phyloP scores from a whole-genome alignment of 495 filamentous ascomycete genomes.

The Penicillium daleae region DNA sequence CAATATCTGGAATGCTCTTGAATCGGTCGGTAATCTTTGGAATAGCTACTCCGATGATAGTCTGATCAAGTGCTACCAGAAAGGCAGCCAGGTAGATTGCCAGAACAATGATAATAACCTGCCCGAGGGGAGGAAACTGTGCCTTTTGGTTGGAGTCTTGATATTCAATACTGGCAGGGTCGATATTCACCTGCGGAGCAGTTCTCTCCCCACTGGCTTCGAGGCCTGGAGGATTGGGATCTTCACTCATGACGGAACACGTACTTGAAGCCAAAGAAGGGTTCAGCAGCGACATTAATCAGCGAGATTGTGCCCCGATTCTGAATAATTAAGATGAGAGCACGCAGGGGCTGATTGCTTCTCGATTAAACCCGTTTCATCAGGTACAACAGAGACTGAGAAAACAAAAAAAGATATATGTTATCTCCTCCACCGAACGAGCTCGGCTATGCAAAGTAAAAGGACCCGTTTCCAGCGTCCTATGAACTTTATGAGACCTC shows the following conservation, averaged over 20 bases:
- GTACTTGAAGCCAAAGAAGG: neutral
- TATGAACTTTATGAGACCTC: too few relatives aligned
- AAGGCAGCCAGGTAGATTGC: constrained; percentile 54
- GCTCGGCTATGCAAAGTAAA: neutral
- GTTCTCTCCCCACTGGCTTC: neutral
- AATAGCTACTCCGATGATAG: constrained; percentile 49
- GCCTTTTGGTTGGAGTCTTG: constrained; percentile 1
- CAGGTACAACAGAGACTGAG: neutral
- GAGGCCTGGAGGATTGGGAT: neutral
- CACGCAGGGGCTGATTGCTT: neutral
- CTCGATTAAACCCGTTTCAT: neutral
- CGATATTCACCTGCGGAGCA: neutral
- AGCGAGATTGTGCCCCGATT: neutral
- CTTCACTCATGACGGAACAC: neutral
- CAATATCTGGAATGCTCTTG: constrained; percentile 46
- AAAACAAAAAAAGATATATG: neutral
- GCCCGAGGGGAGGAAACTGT: constrained; percentile 25
- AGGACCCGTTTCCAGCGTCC: neutral
- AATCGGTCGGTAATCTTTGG: constrained; percentile 51
- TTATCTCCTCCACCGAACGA: neutral
- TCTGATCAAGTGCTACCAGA: constrained; percentile 55
- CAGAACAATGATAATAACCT: constrained; percentile 21
- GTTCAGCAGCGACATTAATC: neutral
- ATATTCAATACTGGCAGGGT: neutral
- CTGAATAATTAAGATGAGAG: neutral